Evolutionary conservation across 306 rosid species (phyloP).

Genomic region (Pyrus betulifolia): DNA sequence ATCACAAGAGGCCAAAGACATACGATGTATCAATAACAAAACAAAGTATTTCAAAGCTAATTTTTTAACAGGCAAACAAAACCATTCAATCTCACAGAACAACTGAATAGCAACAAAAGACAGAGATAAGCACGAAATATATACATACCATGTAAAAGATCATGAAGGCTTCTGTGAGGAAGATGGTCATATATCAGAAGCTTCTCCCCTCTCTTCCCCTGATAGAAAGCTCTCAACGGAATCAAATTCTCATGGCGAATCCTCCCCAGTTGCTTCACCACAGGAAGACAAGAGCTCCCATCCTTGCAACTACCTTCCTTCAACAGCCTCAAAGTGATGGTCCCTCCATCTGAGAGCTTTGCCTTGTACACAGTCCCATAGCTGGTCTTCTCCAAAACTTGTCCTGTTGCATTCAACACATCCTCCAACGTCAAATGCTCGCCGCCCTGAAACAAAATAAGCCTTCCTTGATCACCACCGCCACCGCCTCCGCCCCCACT

Average conservation of each 20-base stretch:
- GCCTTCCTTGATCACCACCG: constrained; percentile 75
- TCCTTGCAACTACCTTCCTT: constrained; percentile 95
- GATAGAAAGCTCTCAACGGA: constrained; percentile 93
- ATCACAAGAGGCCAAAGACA: neutral
- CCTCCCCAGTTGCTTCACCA: constrained; percentile 76
- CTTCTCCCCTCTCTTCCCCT: constrained; percentile 96
- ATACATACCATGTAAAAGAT: constrained; percentile 77
- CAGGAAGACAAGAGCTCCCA: constrained; percentile 58
- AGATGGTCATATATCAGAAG: constrained; percentile 83
- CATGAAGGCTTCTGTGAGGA: constrained; percentile 67
- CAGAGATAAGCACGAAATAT: neutral
- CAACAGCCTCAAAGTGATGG: constrained; percentile 80
- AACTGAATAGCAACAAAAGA: neutral
- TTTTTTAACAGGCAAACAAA: neutral
- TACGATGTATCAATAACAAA: neutral
- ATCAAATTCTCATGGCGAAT: constrained; percentile 91
- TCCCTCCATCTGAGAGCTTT: constrained; percentile 86
- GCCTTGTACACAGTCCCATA: constrained; percentile 97
- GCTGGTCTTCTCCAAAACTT: constrained; percentile 90
- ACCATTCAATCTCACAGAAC: neutral
- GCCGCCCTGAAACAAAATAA: constrained; percentile 79
- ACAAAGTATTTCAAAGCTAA: neutral
- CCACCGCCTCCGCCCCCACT: constrained; percentile 11
- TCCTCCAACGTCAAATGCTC: constrained; percentile 92
- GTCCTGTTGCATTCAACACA: constrained; percentile 95